Evolutionary conservation across 2,329 filamentous ascomycete genomes (phyloP).

Genomic region (Nothopassalora personata): DNA sequence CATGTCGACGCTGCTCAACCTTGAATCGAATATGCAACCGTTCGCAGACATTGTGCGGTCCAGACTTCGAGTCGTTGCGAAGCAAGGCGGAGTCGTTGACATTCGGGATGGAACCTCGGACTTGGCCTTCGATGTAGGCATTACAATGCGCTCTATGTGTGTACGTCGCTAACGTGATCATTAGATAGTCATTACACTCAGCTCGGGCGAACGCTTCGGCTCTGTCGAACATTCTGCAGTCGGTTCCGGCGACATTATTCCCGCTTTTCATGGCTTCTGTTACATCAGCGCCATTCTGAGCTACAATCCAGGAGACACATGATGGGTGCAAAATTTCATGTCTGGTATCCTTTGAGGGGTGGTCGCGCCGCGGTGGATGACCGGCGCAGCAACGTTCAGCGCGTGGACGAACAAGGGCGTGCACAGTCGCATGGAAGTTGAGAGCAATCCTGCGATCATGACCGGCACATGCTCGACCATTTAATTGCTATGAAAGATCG

Average conservation of each 20-base stretch:
- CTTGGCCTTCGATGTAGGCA: conserved; percentile 73
- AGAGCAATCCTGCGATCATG: neutral
- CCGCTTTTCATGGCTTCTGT: conserved; percentile 5
- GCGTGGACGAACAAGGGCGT: conserved; percentile 12
- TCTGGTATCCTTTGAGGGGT: neutral
- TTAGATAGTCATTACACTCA: conserved; percentile 57
- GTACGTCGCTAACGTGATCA: no score
- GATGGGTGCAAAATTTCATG: conserved; percentile 8
- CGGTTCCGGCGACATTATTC: conserved; percentile 8
- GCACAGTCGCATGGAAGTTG: neutral
- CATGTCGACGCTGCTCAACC: conserved; percentile 32
- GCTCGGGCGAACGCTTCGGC: conserved; percentile 32
- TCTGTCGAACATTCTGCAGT: conserved; percentile 10
- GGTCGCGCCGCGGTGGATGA: conserved; percentile 1
- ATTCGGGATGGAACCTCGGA: conserved; percentile 14
- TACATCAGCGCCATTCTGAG: conserved; percentile 11
- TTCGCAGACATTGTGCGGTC: conserved; percentile 35
- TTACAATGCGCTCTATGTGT: no score
- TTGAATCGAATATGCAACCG: conserved; percentile 33
- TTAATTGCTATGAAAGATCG: conserved; percentile 10
- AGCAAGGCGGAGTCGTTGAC: conserved; percentile 20
- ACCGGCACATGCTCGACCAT: conserved; percentile 17
- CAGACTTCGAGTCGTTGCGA: conserved; percentile 20
- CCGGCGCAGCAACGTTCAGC: conserved; percentile 6
- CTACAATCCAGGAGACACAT: conserved; percentile 9